Percentiles rank a stretch among this genome's conserved stretches.
These are phyloP conservation scores for Pseudovirgaria hyperparasitica DNA, from an alignment of 2,329 filamentous ascomycete genomes.

Conservation along the genomic window DNA sequence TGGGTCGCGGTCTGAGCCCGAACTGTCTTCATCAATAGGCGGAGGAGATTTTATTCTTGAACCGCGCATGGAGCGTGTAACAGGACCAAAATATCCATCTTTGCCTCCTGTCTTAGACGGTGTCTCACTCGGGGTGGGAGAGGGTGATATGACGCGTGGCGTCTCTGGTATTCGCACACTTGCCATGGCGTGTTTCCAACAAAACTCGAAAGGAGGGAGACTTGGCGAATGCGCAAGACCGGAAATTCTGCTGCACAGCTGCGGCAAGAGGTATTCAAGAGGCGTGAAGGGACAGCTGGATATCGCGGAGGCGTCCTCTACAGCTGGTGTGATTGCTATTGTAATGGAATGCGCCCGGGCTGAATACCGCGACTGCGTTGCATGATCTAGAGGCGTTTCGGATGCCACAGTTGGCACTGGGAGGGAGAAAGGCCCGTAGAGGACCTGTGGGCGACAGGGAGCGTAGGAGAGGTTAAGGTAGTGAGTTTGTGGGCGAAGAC, in stretches of 20 bases:
- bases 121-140: conserved; percentile 56
- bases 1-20: conserved; percentile 40
- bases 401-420: conserved; percentile 20
- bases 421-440: conserved; percentile 14
- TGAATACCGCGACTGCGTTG: conserved; percentile 14
- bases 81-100: conserved; percentile 57
- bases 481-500: conserved; percentile 6
- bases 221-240: conserved; percentile 44
- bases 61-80: conserved; percentile 62
- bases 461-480: conserved; percentile 4
- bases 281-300: conserved; percentile 11
- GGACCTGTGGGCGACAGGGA: conserved; percentile 3
- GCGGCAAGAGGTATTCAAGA: conserved; percentile 15
- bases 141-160: conserved; percentile 81
- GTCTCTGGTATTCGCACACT: conserved; percentile 56
- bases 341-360: conserved; percentile 4
- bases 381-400: conserved; percentile 18
- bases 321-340: conserved; percentile 2
- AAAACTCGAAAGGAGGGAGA: conserved; percentile 44
- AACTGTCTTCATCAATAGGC: conserved; percentile 49
- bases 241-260: conserved; percentile 29
- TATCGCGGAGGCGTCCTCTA: conserved; percentile 6
- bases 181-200: conserved; percentile 28
- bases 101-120: conserved; percentile 34
- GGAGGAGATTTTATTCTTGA: conserved; percentile 44